Conservation (phyloP, 192 early-diverging fungal genomes). For the Rhizophagus sp. region DNA sequence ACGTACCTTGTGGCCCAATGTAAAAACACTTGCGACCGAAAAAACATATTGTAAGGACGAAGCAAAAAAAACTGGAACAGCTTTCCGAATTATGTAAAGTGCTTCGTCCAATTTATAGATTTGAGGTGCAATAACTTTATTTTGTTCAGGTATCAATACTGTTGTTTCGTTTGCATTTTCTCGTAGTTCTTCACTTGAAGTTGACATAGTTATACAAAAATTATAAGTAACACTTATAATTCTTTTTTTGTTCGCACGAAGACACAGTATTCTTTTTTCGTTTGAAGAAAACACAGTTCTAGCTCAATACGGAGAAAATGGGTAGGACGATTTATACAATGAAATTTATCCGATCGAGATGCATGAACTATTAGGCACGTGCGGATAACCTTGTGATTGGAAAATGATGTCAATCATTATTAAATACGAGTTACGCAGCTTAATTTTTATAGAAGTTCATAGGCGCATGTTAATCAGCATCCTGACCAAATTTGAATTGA, state of each 20-base stretch:
- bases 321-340: not conserved
- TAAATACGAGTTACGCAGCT: not conserved
- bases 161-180: not conserved
- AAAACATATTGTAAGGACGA: slow-evolving; percentile 70
- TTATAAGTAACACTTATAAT: not conserved
- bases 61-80: slow-evolving; percentile 57
- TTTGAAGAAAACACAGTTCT: not conserved
- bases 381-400: not conserved
- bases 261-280: not conserved
- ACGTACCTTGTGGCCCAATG: slow-evolving; percentile 62
- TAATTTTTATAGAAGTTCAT: not conserved
- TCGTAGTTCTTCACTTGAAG: not conserved
- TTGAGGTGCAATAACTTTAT: not conserved
- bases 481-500: not conserved
- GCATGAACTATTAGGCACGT: not conserved
- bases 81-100: slow-evolving; percentile 35
- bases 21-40: slow-evolving; percentile 63
- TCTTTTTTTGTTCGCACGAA: not conserved
- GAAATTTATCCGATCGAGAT: not conserved
- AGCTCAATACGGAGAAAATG: not conserved
- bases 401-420: not conserved
- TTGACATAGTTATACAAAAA: not conserved
- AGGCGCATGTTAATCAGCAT: not conserved
- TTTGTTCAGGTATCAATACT: not conserved
- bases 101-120: slow-evolving; percentile 8